Evolutionary conservation across 352 stramenopile genomes (phyloP).

Genomic region (Pythium brachiatum): DNA sequence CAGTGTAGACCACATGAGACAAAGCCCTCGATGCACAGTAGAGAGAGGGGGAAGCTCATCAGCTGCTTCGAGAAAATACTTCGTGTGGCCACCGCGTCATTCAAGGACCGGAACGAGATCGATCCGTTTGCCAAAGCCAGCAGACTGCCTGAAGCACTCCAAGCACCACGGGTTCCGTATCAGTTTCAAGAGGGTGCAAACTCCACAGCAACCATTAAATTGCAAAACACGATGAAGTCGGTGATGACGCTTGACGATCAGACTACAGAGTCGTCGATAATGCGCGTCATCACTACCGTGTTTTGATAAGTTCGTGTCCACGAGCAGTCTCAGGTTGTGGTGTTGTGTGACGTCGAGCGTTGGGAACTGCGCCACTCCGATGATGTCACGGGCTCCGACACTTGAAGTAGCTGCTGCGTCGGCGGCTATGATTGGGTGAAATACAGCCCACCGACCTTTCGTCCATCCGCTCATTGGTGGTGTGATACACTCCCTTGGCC

Average conservation of each 20-base stretch:
- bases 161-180: conserved; percentile 17
- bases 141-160: not conserved
- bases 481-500: conserved; percentile 18
- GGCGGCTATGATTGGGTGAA: conserved; percentile 15
- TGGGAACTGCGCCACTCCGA: conserved; percentile 7
- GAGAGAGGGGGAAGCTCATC: conserved; percentile 5
- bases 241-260: not conserved
- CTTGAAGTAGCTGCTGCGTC: conserved; percentile 20
- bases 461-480: conserved; percentile 15
- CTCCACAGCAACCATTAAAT: conserved; percentile 1
- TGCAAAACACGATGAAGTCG: conserved; percentile 13
- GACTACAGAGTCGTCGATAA: not conserved
- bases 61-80: conserved; percentile 16
- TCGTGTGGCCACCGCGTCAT: not conserved
- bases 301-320: conserved; percentile 15
- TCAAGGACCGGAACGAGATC: conserved; percentile 4
- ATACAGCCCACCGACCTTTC: conserved; percentile 12
- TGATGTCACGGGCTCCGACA: conserved; percentile 25
- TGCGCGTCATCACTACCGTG: not conserved
- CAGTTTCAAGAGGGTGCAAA: conserved; percentile 13
- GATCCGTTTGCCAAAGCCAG: not conserved
- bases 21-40: not conserved
- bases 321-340: conserved; percentile 6
- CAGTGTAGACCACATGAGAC: not conserved
- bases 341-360: conserved; percentile 21